A percentile compares a stretch with the other conserved stretches of the same genome.
Evolutionary conservation across 2,329 filamentous ascomycete species (phyloP).

Genomic region (Rhinocladiella similis): DNA sequence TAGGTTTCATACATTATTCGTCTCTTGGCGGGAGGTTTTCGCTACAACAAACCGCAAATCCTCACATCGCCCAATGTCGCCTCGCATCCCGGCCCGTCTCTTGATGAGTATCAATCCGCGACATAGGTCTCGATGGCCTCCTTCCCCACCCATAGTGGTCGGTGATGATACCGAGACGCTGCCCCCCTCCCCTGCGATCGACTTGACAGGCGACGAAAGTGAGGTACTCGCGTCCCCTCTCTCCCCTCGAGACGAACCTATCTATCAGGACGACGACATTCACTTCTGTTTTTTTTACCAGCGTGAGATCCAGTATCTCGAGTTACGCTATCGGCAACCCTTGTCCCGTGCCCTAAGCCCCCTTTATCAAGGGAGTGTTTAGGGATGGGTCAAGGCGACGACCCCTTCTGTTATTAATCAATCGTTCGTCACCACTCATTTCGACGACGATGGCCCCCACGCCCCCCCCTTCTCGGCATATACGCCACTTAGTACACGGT

Average conservation of each 20-base stretch:
- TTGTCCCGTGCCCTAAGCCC: too few species aligned
- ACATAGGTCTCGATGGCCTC: conserved; percentile 14
- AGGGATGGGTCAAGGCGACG: too few species aligned
- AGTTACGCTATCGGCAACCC: too few species aligned
- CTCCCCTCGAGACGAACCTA: not conserved
- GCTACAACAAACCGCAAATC: too few species aligned
- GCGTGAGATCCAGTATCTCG: too few species aligned
- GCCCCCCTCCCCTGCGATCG: too few species aligned
- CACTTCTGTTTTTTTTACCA: conserved; percentile 12
- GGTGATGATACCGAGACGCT: too few species aligned
- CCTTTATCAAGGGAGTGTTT: too few species aligned
- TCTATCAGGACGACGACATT: conserved; percentile 9
- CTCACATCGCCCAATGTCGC: too few species aligned
- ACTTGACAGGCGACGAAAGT: not conserved
- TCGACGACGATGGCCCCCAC: not conserved
- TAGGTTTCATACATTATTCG: not conserved
- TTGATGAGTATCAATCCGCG: not conserved
- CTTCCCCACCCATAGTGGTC: not conserved
- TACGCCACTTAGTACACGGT: not conserved
- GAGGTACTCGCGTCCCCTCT: not conserved
- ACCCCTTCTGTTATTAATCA: not conserved
- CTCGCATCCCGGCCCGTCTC: not conserved
- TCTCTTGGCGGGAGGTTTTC: too few species aligned
- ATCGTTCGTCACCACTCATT: too few species aligned
- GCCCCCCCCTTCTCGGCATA: conserved; percentile 4